These are phyloP conservation scores for Phialocephala sp. DNA, from an alignment of 2,329 filamentous ascomycete genomes.

Conservation along the genomic window DNA sequence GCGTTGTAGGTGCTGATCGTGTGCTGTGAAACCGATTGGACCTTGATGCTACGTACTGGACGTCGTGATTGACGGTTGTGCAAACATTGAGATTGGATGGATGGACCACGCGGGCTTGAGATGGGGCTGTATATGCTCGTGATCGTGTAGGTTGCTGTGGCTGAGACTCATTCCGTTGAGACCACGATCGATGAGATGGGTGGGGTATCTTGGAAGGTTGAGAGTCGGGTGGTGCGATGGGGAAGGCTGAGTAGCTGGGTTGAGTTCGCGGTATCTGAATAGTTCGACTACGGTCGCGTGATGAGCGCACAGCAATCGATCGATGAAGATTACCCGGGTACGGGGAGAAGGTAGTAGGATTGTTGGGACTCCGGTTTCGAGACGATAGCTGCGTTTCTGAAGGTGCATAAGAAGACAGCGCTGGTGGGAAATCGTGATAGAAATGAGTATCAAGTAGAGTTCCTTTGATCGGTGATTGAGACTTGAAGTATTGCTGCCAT, in stretches of 20 bases:
- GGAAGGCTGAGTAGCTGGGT: neutral
- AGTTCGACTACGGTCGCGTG: neutral
- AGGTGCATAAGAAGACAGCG: neutral
- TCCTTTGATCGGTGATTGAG: neutral
- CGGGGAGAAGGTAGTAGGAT: neutral
- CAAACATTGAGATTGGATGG: neutral
- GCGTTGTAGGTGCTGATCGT: neutral
- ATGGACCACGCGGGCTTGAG: neutral
- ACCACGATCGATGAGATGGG: constrained; percentile 3
- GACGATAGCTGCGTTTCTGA: neutral
- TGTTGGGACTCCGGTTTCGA: neutral
- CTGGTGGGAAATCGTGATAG: neutral
- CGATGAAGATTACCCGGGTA: constrained; percentile 1
- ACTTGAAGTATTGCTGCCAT: constrained; percentile 7
- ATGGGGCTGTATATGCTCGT: constrained; percentile 1
- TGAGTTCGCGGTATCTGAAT: neutral
- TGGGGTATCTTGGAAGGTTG: neutral
- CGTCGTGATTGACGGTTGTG: neutral
- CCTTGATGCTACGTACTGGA: neutral
- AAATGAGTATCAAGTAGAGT: neutral
- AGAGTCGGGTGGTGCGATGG: neutral
- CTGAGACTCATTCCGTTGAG: neutral
- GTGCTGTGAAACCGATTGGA: neutral
- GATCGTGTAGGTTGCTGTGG: neutral
- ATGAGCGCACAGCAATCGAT: neutral